Evolutionary conservation across 345 rosid species (phyloP).

Genomic region (Eutrema heterophyllum): DNA sequence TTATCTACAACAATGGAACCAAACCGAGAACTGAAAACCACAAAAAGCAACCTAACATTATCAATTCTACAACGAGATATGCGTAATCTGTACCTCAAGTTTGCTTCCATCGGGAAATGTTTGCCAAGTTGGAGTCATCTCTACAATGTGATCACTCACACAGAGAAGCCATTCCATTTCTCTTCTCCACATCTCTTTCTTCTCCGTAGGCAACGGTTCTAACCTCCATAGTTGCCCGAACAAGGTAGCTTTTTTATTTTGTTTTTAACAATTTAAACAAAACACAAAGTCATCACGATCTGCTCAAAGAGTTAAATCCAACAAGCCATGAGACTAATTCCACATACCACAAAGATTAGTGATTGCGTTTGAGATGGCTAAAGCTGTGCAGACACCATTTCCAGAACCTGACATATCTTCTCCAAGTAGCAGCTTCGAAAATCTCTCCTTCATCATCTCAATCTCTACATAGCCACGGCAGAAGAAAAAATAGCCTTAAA

Average conservation of each 20-base stretch:
- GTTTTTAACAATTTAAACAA: background rate
- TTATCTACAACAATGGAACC: constrained; percentile 51
- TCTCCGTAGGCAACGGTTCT: constrained; percentile 72
- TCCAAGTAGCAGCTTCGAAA: constrained; percentile 88
- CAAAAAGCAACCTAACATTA: background rate
- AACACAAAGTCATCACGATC: background rate
- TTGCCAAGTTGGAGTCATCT: constrained; percentile 93
- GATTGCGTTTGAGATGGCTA: constrained; percentile 92
- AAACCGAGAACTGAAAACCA: background rate
- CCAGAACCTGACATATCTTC: constrained; percentile 99
- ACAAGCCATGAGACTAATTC: background rate
- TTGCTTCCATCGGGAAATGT: constrained; percentile 93
- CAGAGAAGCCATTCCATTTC: constrained; percentile 96
- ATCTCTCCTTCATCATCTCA: constrained; percentile 98
- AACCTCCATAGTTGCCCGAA: constrained; percentile 98
- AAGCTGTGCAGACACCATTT: constrained; percentile 88
- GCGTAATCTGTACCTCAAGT: constrained; percentile 63
- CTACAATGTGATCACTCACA: constrained; percentile 93
- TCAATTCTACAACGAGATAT: background rate
- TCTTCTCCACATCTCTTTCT: constrained; percentile 95
- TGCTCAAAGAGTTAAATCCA: background rate
- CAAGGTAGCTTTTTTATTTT: constrained; percentile 53
- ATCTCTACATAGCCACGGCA: constrained; percentile 45
- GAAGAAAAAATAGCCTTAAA: constrained; percentile 1
- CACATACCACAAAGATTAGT: constrained; percentile 93